phyloP scores from a whole-genome alignment of 116 monocot species.

The Thalassia testudinum region DNA sequence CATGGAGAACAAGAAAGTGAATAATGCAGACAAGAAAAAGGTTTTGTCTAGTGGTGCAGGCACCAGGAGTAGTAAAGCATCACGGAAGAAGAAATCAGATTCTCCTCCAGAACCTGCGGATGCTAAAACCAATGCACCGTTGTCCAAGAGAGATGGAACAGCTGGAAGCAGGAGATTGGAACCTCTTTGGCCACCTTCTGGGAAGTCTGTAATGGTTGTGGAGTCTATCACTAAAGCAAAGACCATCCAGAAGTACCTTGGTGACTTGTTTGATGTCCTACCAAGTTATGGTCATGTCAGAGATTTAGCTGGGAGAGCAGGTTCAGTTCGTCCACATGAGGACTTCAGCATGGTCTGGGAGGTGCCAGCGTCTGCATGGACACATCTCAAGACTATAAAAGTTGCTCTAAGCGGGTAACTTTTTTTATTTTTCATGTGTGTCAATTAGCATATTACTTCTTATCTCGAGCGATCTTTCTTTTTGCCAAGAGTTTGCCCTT shows the following conservation, averaged over 20 bases:
- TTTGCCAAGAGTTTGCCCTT: too few species aligned
- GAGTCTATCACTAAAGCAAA: slow-evolving; percentile 90
- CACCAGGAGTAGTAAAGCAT: slow-evolving; percentile 15
- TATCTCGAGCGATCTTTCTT: too few species aligned
- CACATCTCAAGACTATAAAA: slow-evolving; percentile 89
- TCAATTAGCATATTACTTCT: too few species aligned
- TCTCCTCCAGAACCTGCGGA: not conserved
- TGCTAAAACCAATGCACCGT: not conserved
- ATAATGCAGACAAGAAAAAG: slow-evolving; percentile 6
- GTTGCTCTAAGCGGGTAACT: slow-evolving; percentile 68
- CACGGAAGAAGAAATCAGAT: slow-evolving; percentile 21
- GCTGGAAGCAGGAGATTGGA: slow-evolving; percentile 11
- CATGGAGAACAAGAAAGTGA: slow-evolving; percentile 8
- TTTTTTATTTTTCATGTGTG: too few species aligned
- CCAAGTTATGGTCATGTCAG: slow-evolving; percentile 96
- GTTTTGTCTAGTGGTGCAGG: slow-evolving; percentile 12
- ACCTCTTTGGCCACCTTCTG: slow-evolving; percentile 75
- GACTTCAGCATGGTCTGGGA: slow-evolving; percentile 99
- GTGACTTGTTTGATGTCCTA: slow-evolving; percentile 82
- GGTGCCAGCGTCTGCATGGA: slow-evolving; percentile 85
- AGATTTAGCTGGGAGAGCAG: slow-evolving; percentile 85
- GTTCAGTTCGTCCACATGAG: slow-evolving; percentile 89
- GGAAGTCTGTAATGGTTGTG: slow-evolving; percentile 86
- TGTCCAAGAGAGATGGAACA: slow-evolving; percentile 9
- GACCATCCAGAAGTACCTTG: slow-evolving; percentile 85